A percentile compares a stretch with the other conserved stretches of the same genome.
Evolutionary conservation across 805 yeast genomes (phyloP).

Genomic region (Hanseniaspora pseudoguilliermondii): DNA sequence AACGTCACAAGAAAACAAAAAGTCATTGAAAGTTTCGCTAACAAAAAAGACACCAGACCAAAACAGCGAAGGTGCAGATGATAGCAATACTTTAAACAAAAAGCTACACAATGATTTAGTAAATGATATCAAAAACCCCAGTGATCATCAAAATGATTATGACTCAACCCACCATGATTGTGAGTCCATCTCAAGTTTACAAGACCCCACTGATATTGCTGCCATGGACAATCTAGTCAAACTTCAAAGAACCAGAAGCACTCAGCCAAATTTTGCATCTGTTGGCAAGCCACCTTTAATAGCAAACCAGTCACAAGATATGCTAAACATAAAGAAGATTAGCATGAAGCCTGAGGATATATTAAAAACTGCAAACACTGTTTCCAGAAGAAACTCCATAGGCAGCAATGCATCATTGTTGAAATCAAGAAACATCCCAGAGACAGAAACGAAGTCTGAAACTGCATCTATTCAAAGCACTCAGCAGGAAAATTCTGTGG

Average conservation of each 20-base stretch:
- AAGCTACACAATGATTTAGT: neutral
- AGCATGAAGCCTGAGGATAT: slow-evolving; percentile 12
- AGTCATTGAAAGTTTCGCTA: slow-evolving; percentile 27
- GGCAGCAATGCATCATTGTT: slow-evolving; percentile 13
- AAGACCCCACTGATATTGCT: slow-evolving; percentile 13
- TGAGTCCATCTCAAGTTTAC: slow-evolving; percentile 14
- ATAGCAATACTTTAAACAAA: neutral
- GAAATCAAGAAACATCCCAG: neutral
- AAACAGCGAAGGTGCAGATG: neutral
- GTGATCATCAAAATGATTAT: neutral
- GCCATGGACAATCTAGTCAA: slow-evolving; percentile 12
- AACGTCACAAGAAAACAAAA: slow-evolving; percentile 36
- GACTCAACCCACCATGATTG: neutral
- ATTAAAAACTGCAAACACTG: slow-evolving; percentile 16
- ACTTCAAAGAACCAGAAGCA: slow-evolving; percentile 8
- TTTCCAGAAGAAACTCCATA: slow-evolving; percentile 24
- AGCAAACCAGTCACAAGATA: neutral
- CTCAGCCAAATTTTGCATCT: neutral
- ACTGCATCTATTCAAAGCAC: neutral
- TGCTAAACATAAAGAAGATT: neutral
- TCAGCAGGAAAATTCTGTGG: neutral
- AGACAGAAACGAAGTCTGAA: neutral
- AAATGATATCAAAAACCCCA: neutral
- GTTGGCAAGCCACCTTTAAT: neutral
- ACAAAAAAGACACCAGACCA: slow-evolving; percentile 16